Evolutionary conservation across 148 eudicot species (phyloP), one percentile per base, ranked within the genome.

Genomic region (Vaccinium darrowii): DNA sequence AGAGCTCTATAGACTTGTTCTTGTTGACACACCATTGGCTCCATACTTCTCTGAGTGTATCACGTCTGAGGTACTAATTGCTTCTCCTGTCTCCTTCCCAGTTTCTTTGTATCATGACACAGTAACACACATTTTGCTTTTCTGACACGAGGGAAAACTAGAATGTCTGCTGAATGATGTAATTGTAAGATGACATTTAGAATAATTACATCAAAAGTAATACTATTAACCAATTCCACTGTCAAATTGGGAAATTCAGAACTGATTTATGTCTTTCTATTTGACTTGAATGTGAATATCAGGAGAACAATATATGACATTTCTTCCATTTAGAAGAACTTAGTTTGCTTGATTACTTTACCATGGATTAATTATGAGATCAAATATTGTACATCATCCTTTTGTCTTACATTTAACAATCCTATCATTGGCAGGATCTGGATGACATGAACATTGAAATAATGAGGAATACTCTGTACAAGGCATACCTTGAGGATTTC

Each of bases 371-470:
- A 54, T 27, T 25, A 30, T 18, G 21, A 56, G 81, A 56, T 79
- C 49, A 36, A 56, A n/a, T 27, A 25, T 83, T 57, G 21, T 10
- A 65, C 21, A 51, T 81, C 25, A 81, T 78, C 60, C 57, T 82
- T 78, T 83, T 56, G 36, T 16, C 76, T 82, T 82, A 54, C 50
- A 60, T 18, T 79, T 74, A 36, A 63, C 47, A 79, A 33, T 30
- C 30, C 15, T 10, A 25, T 0, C 43, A 36, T 83, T 36, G 79
- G 58, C 86, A 97, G 99, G 99, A 97, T 88, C 90, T 97, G 93
- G 99, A 97, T 90, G 99, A 97, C 88, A 97, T 97, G 99, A 97
- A 97, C 93, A 97, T 97, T 82, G 99, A 97, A 86, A 97, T 97
- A 84, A 97, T 97, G 99, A 92, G 99, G 90, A 97, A 97, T 87